phyloP scores from a whole-genome alignment of 1,139 yeast species.

The Blastobotrys indianensis region DNA sequence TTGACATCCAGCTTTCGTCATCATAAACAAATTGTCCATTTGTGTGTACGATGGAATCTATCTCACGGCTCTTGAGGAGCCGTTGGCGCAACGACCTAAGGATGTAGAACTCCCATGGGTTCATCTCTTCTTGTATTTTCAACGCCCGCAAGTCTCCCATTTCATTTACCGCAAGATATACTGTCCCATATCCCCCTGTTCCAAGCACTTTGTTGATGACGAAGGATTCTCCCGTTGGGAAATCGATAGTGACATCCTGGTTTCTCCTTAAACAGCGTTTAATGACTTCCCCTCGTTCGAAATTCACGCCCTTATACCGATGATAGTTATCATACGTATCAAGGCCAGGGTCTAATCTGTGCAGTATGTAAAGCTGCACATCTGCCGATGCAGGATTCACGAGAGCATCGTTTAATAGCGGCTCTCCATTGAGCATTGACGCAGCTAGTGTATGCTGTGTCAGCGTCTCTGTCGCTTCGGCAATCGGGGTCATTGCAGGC shows the following conservation, averaged over 20 bases:
- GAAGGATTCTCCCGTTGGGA: slow-evolving; percentile 29
- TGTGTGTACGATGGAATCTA: slow-evolving; percentile 45
- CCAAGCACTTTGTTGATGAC: slow-evolving; percentile 63
- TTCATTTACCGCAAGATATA: slow-evolving; percentile 65
- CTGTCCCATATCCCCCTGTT: slow-evolving; percentile 75
- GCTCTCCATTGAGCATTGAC: slow-evolving; percentile 1
- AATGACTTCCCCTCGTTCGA: slow-evolving; percentile 15
- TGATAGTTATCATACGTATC: slow-evolving; percentile 28
- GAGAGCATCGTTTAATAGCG: slow-evolving; percentile 8
- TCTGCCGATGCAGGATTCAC: slow-evolving; percentile 33
- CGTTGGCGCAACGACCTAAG: slow-evolving; percentile 31
- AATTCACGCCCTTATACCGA: slow-evolving; percentile 29
- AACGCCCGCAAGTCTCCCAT: slow-evolving; percentile 49
- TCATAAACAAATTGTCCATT: slow-evolving; percentile 50
- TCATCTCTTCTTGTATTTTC: slow-evolving; percentile 66
- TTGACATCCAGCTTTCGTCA: slow-evolving; percentile 70
- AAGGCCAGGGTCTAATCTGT: slow-evolving; percentile 26
- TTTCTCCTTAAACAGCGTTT: slow-evolving; percentile 11
- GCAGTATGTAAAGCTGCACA: slow-evolving; percentile 25
- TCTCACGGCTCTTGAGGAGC: slow-evolving; percentile 26
- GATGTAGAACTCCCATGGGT: slow-evolving; percentile 80
- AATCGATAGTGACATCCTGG: slow-evolving; percentile 14
- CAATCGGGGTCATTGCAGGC: slow-evolving; percentile 32
- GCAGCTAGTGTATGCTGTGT: slow-evolving; percentile 9
- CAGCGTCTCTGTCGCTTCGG: slow-evolving; percentile 29